phyloP scores from a whole-genome alignment of 208 protist species.

The Herpetomonas muscarum region DNA sequence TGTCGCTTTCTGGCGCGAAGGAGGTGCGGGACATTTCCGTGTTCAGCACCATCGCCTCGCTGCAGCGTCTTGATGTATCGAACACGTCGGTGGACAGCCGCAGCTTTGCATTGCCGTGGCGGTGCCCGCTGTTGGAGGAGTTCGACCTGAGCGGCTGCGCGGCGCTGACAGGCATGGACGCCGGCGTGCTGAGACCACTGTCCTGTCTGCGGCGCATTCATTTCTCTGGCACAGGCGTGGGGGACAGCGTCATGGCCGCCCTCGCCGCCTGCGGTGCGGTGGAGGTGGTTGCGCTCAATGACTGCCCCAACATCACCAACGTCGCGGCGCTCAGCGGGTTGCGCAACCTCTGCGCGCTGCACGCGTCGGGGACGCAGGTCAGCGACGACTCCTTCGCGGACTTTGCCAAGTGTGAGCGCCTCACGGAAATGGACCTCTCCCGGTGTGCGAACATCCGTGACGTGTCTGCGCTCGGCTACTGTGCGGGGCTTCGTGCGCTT shows the following conservation, averaged over 20 bases:
- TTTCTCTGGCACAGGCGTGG: slow-evolving; percentile 19
- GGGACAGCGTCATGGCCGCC: slow-evolving; percentile 24
- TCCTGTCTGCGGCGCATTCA: slow-evolving; percentile 19
- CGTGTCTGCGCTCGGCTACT: slow-evolving; percentile 23
- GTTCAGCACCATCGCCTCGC: slow-evolving; percentile 14
- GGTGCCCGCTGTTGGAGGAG: slow-evolving; percentile 14
- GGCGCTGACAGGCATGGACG: background rate
- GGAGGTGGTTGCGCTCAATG: slow-evolving; percentile 24
- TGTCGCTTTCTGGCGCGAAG: slow-evolving; percentile 6
- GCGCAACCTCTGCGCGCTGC: slow-evolving; percentile 19
- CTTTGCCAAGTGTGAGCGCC: slow-evolving; percentile 14
- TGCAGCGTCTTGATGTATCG: slow-evolving; percentile 17
- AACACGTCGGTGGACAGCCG: slow-evolving; percentile 6
- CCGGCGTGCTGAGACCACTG: slow-evolving; percentile 2
- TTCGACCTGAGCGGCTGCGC: slow-evolving; percentile 12
- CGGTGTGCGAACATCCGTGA: slow-evolving; percentile 16
- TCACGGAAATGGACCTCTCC: slow-evolving; percentile 34
- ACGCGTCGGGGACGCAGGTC: slow-evolving; percentile 20
- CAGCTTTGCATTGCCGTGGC: slow-evolving; percentile 12
- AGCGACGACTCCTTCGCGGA: slow-evolving; percentile 19
- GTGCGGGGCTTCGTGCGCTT: slow-evolving; percentile 19
- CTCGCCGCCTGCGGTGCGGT: slow-evolving; percentile 24
- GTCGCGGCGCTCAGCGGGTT: slow-evolving; percentile 21
- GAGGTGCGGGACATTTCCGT: slow-evolving; percentile 17
- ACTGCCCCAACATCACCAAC: slow-evolving; percentile 23